phyloP scores from a whole-genome alignment of 805 yeast genomes.

The Cyberlindnera veronae region DNA sequence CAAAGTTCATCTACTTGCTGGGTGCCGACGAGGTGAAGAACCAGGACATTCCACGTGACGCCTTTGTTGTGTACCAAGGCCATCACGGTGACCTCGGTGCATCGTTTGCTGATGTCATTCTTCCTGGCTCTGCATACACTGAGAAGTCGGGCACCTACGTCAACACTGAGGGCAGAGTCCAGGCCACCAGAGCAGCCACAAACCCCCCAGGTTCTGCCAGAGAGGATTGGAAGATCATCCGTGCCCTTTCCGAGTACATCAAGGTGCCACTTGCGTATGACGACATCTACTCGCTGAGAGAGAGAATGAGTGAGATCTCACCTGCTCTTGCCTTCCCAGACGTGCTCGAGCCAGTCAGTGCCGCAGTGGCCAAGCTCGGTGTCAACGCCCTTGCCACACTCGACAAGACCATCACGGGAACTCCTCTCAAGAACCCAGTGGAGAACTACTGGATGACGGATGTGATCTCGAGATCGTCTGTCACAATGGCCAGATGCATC shows the following conservation, averaged over 20 bases:
- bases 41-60: constrained; percentile 71
- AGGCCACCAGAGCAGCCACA: constrained; percentile 79
- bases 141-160: constrained; percentile 83
- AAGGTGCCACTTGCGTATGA: constrained; percentile 73
- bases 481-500: constrained; percentile 87
- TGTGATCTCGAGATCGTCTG: constrained; percentile 80
- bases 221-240: constrained; percentile 86
- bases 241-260: constrained; percentile 78
- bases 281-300: constrained; percentile 61
- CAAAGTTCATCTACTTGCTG: constrained; percentile 74
- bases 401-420: constrained; percentile 40
- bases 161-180: constrained; percentile 88
- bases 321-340: constrained; percentile 79
- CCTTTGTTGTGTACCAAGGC: constrained; percentile 87
- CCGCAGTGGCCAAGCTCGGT: constrained; percentile 55
- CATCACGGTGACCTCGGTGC: constrained; percentile 93
- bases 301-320: constrained; percentile 70
- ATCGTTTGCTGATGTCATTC: constrained; percentile 78
- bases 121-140: constrained; percentile 87
- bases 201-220: constrained; percentile 87
- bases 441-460: constrained; percentile 86
- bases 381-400: constrained; percentile 38
- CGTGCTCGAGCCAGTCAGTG: constrained; percentile 63
- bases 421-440: constrained; percentile 63
- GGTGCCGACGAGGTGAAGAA: constrained; percentile 81